These are phyloP conservation scores for Chalciporus pseudorubinellus DNA, from an alignment of 768 basidiomycete species.

Conservation along the genomic window DNA sequence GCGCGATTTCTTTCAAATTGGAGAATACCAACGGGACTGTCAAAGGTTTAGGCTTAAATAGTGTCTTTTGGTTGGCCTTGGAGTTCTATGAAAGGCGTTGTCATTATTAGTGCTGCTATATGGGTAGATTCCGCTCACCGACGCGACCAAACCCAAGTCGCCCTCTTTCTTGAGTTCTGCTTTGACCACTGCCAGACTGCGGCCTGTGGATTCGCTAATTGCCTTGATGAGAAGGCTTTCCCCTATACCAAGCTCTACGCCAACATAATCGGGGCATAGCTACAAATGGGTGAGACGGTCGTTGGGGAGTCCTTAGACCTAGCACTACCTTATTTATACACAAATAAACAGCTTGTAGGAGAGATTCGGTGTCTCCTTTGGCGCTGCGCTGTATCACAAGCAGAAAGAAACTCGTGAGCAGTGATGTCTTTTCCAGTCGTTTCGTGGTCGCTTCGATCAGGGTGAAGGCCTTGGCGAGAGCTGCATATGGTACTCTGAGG, in stretches of 20 bases:
- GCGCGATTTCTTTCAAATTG: constrained; percentile 87
- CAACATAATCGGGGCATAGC: constrained; percentile 94
- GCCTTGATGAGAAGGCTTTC: constrained; percentile 94
- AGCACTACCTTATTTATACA: constrained; percentile 89
- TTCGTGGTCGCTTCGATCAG: constrained; percentile 94
- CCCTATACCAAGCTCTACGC: constrained; percentile 94
- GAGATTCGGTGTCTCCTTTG: constrained; percentile 65
- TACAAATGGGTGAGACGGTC: constrained; percentile 30
- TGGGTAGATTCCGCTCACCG: constrained; percentile 47
- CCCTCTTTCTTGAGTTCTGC: constrained; percentile 93
- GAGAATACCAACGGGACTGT: constrained; percentile 88
- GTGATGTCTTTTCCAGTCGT: constrained; percentile 85
- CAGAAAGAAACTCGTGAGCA: constrained; percentile 85
- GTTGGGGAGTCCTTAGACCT: not conserved
- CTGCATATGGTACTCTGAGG: constrained; percentile 87
- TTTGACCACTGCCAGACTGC: constrained; percentile 78
- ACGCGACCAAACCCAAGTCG: constrained; percentile 95
- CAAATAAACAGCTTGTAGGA: constrained; percentile 89
- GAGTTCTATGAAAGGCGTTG: constrained; percentile 61
- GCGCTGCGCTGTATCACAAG: constrained; percentile 87
- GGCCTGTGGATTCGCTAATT: constrained; percentile 92
- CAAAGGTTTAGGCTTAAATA: constrained; percentile 92
- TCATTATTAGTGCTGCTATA: not conserved
- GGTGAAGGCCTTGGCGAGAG: constrained; percentile 83
- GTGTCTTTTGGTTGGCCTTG: constrained; percentile 86